A percentile compares a stretch with the other conserved stretches of the same genome.
phyloP scores from a whole-genome alignment of 257 asterid genomes.

The Mentha longifolia region DNA sequence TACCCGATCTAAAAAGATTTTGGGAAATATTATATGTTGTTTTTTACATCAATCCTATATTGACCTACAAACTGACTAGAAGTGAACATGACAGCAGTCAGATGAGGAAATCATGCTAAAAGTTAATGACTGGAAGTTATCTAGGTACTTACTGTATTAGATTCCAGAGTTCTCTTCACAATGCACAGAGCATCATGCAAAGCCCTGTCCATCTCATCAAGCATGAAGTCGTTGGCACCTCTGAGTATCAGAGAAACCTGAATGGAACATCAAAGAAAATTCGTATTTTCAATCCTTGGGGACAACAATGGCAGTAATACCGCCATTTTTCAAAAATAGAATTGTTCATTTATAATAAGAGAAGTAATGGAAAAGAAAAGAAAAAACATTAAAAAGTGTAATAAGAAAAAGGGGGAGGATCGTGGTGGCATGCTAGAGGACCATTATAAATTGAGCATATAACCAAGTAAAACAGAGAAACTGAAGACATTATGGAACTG shows the following conservation, averaged over 20 bases:
- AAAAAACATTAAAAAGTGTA: not conserved
- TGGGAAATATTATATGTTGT: not conserved
- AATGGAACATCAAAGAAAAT: constrained; percentile 13
- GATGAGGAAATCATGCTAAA: not conserved
- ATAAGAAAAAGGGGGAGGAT: constrained; percentile 9
- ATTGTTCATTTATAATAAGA: constrained; percentile 19
- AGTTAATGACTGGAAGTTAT: not conserved
- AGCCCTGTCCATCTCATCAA: constrained; percentile 98
- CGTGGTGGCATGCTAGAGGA: constrained; percentile 20
- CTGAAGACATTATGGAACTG: not conserved
- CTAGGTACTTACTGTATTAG: constrained; percentile 65
- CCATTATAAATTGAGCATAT: not conserved
- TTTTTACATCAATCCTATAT: constrained; percentile 3
- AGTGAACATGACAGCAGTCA: not conserved
- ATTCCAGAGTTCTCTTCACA: constrained; percentile 93
- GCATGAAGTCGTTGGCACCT: constrained; percentile 98
- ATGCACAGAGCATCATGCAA: constrained; percentile 90
- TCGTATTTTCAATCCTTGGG: not conserved
- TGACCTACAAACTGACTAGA: not conserved
- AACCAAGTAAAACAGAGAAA: constrained; percentile 2
- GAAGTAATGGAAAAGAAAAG: not conserved
- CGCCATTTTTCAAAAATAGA: constrained; percentile 8
- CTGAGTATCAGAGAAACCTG: constrained; percentile 86
- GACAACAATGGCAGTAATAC: constrained; percentile 1
- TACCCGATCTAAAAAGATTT: not conserved